These are phyloP conservation scores for Helichrysum umbraculigerum DNA, from an alignment of 129 eudicot genomes.

Conservation along the genomic window DNA sequence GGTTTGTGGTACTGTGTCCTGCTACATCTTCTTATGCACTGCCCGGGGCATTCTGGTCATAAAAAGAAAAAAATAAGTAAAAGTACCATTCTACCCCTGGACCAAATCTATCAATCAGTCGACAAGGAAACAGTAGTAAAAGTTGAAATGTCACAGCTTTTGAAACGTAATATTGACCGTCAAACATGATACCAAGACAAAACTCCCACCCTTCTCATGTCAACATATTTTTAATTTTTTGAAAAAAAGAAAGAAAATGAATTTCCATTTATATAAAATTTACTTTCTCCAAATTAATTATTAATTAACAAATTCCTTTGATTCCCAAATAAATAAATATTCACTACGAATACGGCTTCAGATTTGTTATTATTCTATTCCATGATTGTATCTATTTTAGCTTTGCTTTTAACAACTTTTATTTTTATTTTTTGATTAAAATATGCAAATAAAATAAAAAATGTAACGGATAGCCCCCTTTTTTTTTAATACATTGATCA, in stretches of 20 bases:
- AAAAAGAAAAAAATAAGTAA: not conserved
- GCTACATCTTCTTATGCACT: slow-evolving; percentile 67
- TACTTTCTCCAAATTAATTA: no score
- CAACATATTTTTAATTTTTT: not conserved
- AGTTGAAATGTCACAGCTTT: slow-evolving; percentile 17
- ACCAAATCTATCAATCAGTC: slow-evolving; percentile 10
- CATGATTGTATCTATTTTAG: no score
- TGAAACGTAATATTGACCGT: slow-evolving; percentile 5
- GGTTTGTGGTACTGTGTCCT: slow-evolving; percentile 68
- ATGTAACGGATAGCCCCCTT: not conserved
- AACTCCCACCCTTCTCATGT: not conserved
- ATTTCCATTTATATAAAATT: no score
- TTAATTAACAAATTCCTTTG: no score
- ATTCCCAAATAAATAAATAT: no score
- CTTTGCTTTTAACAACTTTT: no score
- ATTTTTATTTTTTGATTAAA: no score
- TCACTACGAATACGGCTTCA: no score
- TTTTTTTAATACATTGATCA: no score
- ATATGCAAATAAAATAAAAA: not conserved
- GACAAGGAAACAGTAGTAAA: slow-evolving; percentile 13
- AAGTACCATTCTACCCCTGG: slow-evolving; percentile 14
- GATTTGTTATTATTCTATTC: no score
- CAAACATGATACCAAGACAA: not conserved
- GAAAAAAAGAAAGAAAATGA: not conserved
- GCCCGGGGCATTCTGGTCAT: slow-evolving; percentile 62